Evolutionary conservation across 2,329 filamentous ascomycete species (phyloP).

Genomic region (Colletotrichum costaricense): DNA sequence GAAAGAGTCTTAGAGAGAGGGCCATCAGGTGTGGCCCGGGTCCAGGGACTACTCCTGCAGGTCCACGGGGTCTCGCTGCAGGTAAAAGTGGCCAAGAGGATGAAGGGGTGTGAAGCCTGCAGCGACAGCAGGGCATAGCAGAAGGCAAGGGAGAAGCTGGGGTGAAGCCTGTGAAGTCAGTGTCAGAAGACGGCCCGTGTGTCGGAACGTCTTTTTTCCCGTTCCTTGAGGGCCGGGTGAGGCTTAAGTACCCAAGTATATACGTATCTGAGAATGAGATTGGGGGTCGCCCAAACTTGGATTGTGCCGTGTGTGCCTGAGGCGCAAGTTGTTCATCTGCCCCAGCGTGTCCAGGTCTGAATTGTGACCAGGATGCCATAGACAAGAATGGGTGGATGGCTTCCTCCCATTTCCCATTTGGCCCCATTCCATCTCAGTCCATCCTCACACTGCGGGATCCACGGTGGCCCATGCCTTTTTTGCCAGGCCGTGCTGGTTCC

Average conservation of each 20-base stretch:
- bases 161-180: slow-evolving; percentile 11
- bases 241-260: not conserved
- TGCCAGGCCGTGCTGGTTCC: slow-evolving; percentile 2
- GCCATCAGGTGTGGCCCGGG: slow-evolving; percentile 4
- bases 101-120: slow-evolving; percentile 14
- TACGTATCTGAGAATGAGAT: too few relatives aligned
- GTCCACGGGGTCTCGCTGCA: slow-evolving; percentile 23
- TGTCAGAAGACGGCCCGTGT: slow-evolving; percentile 13
- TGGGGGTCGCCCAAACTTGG: not conserved
- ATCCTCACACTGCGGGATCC: slow-evolving; percentile 4
- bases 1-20: not conserved
- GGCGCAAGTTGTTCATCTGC: not conserved
- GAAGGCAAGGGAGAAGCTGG: slow-evolving; percentile 10
- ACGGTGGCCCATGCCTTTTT: slow-evolving; percentile 1
- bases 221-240: not conserved
- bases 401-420: slow-evolving; percentile 16
- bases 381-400: not conserved
- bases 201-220: slow-evolving; percentile 11
- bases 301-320: not conserved
- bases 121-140: slow-evolving; percentile 16
- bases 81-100: slow-evolving; percentile 11
- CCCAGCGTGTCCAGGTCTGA: not conserved
- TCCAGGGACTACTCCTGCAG: slow-evolving; percentile 30
- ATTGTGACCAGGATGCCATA: not conserved
- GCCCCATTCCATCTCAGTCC: slow-evolving; percentile 16